Percentiles rank a stretch among this genome's conserved stretches.
Conservation (phyloP, 768 basidiomycete genomes). For the Amanita rimosa region DNA sequence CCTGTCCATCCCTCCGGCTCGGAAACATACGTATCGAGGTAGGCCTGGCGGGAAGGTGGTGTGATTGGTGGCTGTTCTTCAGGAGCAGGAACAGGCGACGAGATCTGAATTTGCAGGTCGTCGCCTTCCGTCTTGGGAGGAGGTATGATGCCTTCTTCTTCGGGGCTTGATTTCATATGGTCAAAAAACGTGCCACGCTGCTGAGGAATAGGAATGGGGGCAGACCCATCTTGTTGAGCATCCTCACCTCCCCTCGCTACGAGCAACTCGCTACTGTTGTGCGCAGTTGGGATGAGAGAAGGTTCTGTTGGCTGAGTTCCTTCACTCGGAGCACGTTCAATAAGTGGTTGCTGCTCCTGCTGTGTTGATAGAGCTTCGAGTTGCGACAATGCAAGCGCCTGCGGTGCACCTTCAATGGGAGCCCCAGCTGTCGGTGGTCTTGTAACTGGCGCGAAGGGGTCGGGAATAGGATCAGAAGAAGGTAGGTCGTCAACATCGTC, state of each 20-base stretch:
- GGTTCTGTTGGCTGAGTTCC: slow-evolving; percentile 1
- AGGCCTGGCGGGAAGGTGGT: background rate
- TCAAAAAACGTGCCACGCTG: background rate
- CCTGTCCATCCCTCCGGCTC: background rate
- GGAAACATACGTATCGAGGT: background rate
- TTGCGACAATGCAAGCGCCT: background rate
- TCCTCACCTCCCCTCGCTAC: background rate
- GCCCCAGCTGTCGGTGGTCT: background rate
- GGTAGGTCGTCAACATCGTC: slow-evolving; percentile 37
- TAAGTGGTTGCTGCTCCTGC: background rate
- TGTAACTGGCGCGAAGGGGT: slow-evolving; percentile 17
- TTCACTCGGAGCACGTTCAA: background rate
- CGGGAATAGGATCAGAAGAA: slow-evolving; percentile 14
- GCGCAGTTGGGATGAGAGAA: background rate
- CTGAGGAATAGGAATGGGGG: slow-evolving; percentile 1
- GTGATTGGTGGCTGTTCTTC: background rate
- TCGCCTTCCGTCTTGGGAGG: background rate
- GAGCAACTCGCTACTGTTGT: background rate
- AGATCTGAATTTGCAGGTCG: background rate
- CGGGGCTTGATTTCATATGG: background rate
- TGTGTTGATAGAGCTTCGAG: background rate
- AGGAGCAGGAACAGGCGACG: background rate
- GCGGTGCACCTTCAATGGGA: background rate
- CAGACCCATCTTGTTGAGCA: background rate
- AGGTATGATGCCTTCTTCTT: background rate